Evolutionary conservation across 2,329 filamentous ascomycete genomes (phyloP).

Genomic region (Tolypocladium nubicola): DNA sequence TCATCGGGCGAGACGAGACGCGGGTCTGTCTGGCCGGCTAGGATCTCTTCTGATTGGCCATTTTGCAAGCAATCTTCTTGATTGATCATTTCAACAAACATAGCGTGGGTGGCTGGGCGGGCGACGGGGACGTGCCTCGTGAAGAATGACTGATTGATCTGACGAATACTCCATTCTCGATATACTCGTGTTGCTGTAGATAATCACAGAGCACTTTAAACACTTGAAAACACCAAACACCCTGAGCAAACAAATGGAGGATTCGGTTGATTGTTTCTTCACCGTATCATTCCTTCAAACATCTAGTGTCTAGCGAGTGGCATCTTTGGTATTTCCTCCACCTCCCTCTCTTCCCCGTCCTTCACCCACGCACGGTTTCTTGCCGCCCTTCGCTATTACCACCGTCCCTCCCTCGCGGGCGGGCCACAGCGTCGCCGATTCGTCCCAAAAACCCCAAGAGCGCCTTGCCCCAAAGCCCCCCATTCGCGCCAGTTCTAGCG

Average conservation of each 20-base stretch:
- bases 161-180: background rate
- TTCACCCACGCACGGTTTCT: conserved; percentile 3
- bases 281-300: conserved; percentile 13
- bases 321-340: conserved; percentile 23
- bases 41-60: background rate
- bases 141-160: background rate
- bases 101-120: background rate
- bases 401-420: conserved; percentile 1
- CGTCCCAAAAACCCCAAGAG: conserved; percentile 4
- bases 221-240: background rate
- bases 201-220: background rate
- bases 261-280: conserved; percentile 5
- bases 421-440: background rate
- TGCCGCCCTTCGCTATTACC: background rate
- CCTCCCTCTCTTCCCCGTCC: conserved; percentile 8
- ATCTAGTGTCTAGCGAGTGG: conserved; percentile 27
- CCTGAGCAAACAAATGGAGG: background rate
- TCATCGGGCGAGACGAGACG: background rate
- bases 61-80: background rate
- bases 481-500: conserved; percentile 18
- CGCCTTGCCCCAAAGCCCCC: conserved; percentile 10
- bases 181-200: background rate
- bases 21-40: background rate
- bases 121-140: background rate
- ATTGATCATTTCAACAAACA: background rate